These are phyloP conservation scores for Hypoxylon sp. DNA, from an alignment of 2,329 filamentous ascomycete species.

Conservation along the genomic window DNA sequence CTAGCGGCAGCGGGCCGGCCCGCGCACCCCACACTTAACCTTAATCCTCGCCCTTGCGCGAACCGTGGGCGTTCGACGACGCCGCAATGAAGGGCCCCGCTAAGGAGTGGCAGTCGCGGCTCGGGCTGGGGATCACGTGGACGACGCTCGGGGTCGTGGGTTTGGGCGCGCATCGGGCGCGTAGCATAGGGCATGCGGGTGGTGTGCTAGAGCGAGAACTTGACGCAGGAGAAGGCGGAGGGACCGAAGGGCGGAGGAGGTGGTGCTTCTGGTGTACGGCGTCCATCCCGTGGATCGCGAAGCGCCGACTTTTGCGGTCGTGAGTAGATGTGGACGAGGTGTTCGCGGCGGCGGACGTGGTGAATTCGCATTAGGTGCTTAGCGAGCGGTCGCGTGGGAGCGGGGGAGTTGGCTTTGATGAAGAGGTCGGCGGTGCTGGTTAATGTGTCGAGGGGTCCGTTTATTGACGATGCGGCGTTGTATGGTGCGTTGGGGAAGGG, in stretches of 20 bases:
- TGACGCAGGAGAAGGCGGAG: constrained; percentile 72
- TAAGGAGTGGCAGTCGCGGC: constrained; percentile 69
- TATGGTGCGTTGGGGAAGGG: constrained; percentile 71
- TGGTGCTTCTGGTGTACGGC: constrained; percentile 64
- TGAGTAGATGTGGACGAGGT: constrained; percentile 72
- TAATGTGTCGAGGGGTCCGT: constrained; percentile 79
- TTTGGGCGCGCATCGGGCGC: constrained; percentile 72
- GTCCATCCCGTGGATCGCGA: constrained; percentile 50
- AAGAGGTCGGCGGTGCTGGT: constrained; percentile 74
- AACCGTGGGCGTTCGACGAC: constrained; percentile 72
- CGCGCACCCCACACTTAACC: constrained; percentile 44
- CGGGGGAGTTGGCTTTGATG: constrained; percentile 71
- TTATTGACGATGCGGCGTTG: constrained; percentile 77
- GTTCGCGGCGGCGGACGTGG: constrained; percentile 73
- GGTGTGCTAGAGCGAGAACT: constrained; percentile 74
- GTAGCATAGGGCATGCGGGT: constrained; percentile 76
- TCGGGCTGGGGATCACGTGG: constrained; percentile 70
- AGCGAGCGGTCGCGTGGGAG: constrained; percentile 71
- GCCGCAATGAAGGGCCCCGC: constrained; percentile 65
- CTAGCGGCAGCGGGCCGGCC: constrained; percentile 2
- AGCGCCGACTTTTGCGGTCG: constrained; percentile 67
- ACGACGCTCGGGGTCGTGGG: constrained; percentile 74
- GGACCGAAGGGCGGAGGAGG: constrained; percentile 67
- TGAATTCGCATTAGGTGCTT: constrained; percentile 79
- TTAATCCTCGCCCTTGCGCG: constrained; percentile 70